A percentile compares a stretch with the other conserved stretches of the same genome.
These are phyloP conservation scores for Pichia exigua DNA, from an alignment of 805 yeast genomes.

Conservation along the genomic window DNA sequence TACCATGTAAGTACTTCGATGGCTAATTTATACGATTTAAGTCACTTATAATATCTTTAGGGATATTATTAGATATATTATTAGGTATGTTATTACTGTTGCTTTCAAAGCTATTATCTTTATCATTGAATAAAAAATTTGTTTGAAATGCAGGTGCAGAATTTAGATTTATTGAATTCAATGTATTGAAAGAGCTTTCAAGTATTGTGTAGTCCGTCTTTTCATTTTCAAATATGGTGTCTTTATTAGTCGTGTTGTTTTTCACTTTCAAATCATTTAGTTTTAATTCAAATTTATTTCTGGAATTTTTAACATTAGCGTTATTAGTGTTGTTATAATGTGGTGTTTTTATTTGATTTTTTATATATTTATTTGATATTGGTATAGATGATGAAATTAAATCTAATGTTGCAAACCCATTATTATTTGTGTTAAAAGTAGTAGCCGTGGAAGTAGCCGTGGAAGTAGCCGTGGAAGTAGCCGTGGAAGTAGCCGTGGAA, in stretches of 20 bases:
- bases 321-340: not conserved
- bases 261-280: not conserved
- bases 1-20: not conserved
- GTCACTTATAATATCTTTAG: not conserved
- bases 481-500: too few relatives aligned
- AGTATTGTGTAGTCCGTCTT: not conserved
- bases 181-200: not conserved
- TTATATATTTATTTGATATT: too few relatives aligned
- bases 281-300: too few relatives aligned
- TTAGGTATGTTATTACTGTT: too few relatives aligned
- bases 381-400: not conserved
- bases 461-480: too few relatives aligned
- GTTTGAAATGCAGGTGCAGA: slow-evolving; percentile 2
- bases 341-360: not conserved
- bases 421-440: too few relatives aligned
- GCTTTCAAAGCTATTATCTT: not conserved
- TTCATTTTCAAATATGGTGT: too few relatives aligned
- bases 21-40: not conserved
- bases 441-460: too few relatives aligned
- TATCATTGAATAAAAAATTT: not conserved
- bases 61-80: not conserved
- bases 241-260: too few relatives aligned
- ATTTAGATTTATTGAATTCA: not conserved
- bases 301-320: too few relatives aligned
- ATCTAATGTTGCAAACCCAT: not conserved